phyloP scores from a whole-genome alignment of 2,329 filamentous ascomycete species.

The Onygena corvina region DNA sequence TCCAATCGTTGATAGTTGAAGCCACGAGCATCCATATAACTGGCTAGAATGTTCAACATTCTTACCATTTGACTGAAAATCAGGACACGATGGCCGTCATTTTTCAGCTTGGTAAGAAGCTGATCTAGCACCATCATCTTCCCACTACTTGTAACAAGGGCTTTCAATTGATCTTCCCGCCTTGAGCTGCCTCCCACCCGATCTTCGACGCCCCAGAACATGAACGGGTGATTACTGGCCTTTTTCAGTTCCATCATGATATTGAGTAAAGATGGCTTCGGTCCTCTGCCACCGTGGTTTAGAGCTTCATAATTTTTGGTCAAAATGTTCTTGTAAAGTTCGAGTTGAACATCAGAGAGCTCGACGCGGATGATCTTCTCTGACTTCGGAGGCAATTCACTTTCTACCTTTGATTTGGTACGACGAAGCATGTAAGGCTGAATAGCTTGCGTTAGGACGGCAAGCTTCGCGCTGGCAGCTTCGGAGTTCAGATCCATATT shows the following conservation, averaged over 20 bases:
- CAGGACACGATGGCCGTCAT: conserved; percentile 85
- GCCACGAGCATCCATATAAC: conserved; percentile 85
- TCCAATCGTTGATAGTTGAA: conserved; percentile 92
- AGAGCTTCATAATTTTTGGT: conserved; percentile 92
- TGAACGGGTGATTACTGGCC: conserved; percentile 95
- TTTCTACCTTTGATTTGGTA: conserved; percentile 95
- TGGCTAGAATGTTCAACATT: conserved; percentile 90
- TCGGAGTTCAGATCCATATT: conserved; percentile 74
- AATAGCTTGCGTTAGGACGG: conserved; percentile 72
- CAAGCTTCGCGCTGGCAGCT: conserved; percentile 75
- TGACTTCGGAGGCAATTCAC: conserved; percentile 88
- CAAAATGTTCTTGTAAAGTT: conserved; percentile 98
- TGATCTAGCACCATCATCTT: conserved; percentile 99
- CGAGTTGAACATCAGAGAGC: conserved; percentile 85
- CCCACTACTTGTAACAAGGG: conserved; percentile 88
- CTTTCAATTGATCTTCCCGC: conserved; percentile 82
- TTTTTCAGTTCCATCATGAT: conserved; percentile 99
- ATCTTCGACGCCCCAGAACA: conserved; percentile 90
- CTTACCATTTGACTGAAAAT: conserved; percentile 99
- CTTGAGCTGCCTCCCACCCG: conserved; percentile 66
- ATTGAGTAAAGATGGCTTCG: conserved; percentile 90
- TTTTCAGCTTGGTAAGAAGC: conserved; percentile 83
- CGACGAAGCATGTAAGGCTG: conserved; percentile 89
- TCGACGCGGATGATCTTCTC: conserved; percentile 99
- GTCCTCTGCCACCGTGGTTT: conserved; percentile 76